A percentile compares a stretch with the other conserved stretches of the same genome.
phyloP scores from a whole-genome alignment of 2,329 filamentous ascomycete species.

The Pseudogymnoascus sp. region DNA sequence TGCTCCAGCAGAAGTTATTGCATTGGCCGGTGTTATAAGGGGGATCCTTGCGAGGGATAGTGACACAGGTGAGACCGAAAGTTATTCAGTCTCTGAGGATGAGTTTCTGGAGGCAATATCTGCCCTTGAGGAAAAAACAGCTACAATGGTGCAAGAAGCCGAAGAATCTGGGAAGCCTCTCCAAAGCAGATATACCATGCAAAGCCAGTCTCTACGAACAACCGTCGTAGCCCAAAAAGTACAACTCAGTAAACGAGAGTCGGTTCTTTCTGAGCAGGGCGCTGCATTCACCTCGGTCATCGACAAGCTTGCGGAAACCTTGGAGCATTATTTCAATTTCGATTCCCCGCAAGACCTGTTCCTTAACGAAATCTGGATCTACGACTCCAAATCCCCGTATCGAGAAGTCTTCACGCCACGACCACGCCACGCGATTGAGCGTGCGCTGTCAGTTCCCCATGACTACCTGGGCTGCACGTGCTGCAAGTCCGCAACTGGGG shows the following conservation, averaged over 20 bases:
- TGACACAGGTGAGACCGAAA: slow-evolving; percentile 18
- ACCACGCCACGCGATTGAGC: slow-evolving; percentile 61
- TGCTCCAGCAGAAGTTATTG: slow-evolving; percentile 40
- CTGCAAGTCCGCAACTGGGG: slow-evolving; percentile 43
- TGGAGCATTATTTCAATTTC: slow-evolving; percentile 39
- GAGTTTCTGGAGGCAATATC: slow-evolving; percentile 17
- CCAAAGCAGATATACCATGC: slow-evolving; percentile 66
- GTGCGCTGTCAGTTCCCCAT: slow-evolving; percentile 62
- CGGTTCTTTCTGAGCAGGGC: slow-evolving; percentile 61
- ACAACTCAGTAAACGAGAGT: slow-evolving; percentile 66
- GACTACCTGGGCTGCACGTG: slow-evolving; percentile 71
- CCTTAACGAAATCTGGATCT: slow-evolving; percentile 66
- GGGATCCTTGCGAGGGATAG: slow-evolving; percentile 19
- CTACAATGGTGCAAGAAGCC: slow-evolving; percentile 37
- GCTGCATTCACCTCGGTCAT: slow-evolving; percentile 60
- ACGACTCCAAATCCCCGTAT: slow-evolving; percentile 61
- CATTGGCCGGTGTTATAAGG: slow-evolving; percentile 36
- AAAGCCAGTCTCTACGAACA: slow-evolving; percentile 61
- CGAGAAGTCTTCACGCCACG: slow-evolving; percentile 67
- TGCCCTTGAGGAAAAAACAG: slow-evolving; percentile 37
- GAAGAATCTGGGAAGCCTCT: slow-evolving; percentile 42
- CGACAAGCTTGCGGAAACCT: slow-evolving; percentile 42
- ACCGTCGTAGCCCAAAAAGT: slow-evolving; percentile 77
- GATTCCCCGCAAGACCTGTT: slow-evolving; percentile 38
- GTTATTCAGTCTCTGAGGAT: slow-evolving; percentile 23